phyloP scores from a whole-genome alignment of 257 asterid genomes.

The Lavandula angustifolia region DNA sequence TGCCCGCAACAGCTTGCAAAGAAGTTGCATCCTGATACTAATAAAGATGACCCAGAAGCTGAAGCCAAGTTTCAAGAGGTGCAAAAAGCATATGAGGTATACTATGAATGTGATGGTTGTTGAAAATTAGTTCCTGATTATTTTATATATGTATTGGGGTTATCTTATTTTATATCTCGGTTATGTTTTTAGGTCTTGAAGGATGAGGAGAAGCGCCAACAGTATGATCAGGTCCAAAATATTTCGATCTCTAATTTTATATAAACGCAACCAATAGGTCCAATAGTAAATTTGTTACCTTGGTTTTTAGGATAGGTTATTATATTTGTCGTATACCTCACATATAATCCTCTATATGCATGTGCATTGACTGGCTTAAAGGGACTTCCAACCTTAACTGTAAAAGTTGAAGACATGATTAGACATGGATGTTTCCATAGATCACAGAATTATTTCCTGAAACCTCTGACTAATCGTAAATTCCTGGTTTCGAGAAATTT shows the following conservation, averaged over 20 bases:
- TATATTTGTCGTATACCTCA: not conserved
- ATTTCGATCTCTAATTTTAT: constrained; percentile 4
- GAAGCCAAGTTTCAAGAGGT: constrained; percentile 82
- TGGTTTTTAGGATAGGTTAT: not conserved
- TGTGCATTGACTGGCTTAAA: constrained; percentile 15
- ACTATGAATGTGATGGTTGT: constrained; percentile 23
- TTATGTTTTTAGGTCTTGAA: constrained; percentile 65
- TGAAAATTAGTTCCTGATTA: not conserved
- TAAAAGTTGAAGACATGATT: not conserved
- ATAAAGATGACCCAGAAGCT: constrained; percentile 88
- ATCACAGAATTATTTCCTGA: constrained; percentile 9
- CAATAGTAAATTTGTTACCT: not conserved
- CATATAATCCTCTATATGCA: constrained; percentile 2
- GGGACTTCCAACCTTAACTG: not conserved
- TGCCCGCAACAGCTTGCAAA: constrained; percentile 73
- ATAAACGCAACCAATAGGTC: not conserved
- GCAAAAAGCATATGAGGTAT: constrained; percentile 89
- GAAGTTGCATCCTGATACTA: constrained; percentile 87
- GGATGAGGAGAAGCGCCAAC: constrained; percentile 83
- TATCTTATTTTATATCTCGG: constrained; percentile 5
- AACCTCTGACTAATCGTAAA: not conserved
- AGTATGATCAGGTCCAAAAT: constrained; percentile 74
- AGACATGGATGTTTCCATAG: not conserved
- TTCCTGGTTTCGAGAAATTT: constrained; percentile 12
- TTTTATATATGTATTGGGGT: not conserved